Conservation (phyloP, 2,329 filamentous ascomycete genomes). For the Paraconiothyrium sp. region DNA sequence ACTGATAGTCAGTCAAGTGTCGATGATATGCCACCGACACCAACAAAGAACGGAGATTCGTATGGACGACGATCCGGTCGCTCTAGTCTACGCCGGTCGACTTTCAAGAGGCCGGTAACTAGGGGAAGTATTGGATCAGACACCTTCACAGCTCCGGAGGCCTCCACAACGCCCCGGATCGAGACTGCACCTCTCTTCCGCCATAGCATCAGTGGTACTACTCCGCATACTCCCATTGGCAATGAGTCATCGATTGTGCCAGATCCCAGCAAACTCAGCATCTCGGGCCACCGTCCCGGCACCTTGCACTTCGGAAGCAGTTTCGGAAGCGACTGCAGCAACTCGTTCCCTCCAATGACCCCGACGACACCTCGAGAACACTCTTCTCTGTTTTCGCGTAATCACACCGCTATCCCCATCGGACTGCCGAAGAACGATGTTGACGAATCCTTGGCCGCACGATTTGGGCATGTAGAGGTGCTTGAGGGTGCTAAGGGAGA, state of each 20-base stretch:
- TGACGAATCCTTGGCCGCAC: slow-evolving; percentile 75
- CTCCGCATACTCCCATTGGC: slow-evolving; percentile 78
- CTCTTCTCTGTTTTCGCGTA: slow-evolving; percentile 66
- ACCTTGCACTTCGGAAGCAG: slow-evolving; percentile 49
- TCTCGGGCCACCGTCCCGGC: slow-evolving; percentile 67
- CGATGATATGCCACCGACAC: slow-evolving; percentile 90
- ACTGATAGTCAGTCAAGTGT: slow-evolving; percentile 65
- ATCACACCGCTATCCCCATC: slow-evolving; percentile 67
- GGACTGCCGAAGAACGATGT: slow-evolving; percentile 75
- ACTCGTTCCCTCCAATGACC: slow-evolving; percentile 76
- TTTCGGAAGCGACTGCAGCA: slow-evolving; percentile 47
- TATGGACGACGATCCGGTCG: slow-evolving; percentile 58
- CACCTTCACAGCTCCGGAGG: slow-evolving; percentile 55
- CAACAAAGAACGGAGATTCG: slow-evolving; percentile 75
- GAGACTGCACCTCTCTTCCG: slow-evolving; percentile 36
- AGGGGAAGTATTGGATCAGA: slow-evolving; percentile 55
- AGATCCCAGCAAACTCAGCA: slow-evolving; percentile 84
- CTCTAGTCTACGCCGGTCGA: slow-evolving; percentile 61
- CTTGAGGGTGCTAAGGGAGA: slow-evolving; percentile 81
- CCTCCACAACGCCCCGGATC: slow-evolving; percentile 29
- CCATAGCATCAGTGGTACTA: slow-evolving; percentile 63
- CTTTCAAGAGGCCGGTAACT: slow-evolving; percentile 53
- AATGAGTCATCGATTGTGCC: slow-evolving; percentile 68
- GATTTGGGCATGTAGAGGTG: slow-evolving; percentile 80
- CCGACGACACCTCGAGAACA: slow-evolving; percentile 75